Base-by-base conservation (phyloP, 73 alveolate genomes). In the Blepharisma stoltei region DNA sequence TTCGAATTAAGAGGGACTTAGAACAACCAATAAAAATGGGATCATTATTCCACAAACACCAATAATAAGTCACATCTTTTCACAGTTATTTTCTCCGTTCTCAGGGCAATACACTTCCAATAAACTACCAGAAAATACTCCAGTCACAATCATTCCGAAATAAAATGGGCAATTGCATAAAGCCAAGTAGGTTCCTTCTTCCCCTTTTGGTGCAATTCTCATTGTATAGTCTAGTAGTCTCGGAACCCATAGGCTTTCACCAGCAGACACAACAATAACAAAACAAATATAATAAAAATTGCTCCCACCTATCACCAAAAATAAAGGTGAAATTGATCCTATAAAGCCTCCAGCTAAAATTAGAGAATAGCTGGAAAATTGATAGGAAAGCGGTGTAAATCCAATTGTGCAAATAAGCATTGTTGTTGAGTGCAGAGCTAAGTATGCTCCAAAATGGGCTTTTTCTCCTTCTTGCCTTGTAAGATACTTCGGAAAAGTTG, bases 171-270 rank as follows among this genome's bases (percentile, higher is more conserved):
- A 41, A 21, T 69, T 69, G 27, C 68, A 69, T n/a, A 69, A 14
- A 25, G 79, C 79, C 68, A 69, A n/a, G 25, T 41, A 69, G 41
- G 41, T 32, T 32, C 71, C 71, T 69, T 69, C 79, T 38, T 45
- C 32, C 11, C 70, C 70, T 69, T 69, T 38, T 23, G 68, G 55
- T 32, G 79, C 79, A 14, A 41, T 18, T 45, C 14, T 37, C 14
- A n/a, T 14, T 9, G 79, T 69, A 38, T 41, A 41, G 37, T 69
- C 79, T 41, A 41, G 25, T n/a, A 69, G 5, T 4, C 79, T 20
- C 9, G 79, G 79, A 66, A 69, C 55, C 79, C 79, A 69, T 9
- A 69, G 1, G 4, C 68, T 9, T 38, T 69, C 79, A 14, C 79
- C 79, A 1, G 32, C 23, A n/a, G 79, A 69, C 2, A 69, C 41